Evolutionary conservation across 352 stramenopile genomes (phyloP).

Genomic region (Phytophthora agathidicida): DNA sequence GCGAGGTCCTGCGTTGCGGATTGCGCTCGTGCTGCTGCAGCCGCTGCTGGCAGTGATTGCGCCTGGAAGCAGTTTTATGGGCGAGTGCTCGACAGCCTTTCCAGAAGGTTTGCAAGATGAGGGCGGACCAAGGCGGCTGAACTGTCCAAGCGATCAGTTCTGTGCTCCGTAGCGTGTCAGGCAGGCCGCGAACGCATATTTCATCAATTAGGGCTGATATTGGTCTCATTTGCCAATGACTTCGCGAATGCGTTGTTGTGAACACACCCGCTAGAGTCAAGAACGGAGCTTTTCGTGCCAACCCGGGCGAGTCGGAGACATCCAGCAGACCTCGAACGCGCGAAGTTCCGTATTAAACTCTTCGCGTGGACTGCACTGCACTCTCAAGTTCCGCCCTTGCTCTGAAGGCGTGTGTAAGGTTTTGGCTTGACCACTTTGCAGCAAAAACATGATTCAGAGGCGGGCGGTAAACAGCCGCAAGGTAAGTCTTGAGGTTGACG

Average conservation of each 20-base stretch:
- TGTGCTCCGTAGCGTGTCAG: constrained; percentile 6
- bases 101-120: constrained; percentile 29
- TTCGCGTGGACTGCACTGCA: constrained; percentile 2
- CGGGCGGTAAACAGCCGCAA: constrained; percentile 14
- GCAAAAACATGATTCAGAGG: constrained; percentile 24
- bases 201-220: constrained; percentile 6
- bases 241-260: background rate
- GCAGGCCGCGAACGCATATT: background rate
- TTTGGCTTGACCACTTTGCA: constrained; percentile 19
- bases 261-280: constrained; percentile 18
- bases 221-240: background rate
- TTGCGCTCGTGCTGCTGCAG: too few species aligned
- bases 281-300: constrained; percentile 5
- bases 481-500: constrained; percentile 14
- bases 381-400: constrained; percentile 8
- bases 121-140: constrained; percentile 25
- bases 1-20: too few species aligned
- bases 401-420: constrained; percentile 29
- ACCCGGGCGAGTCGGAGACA: constrained; percentile 15
- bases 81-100: constrained; percentile 19
- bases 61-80: constrained; percentile 28
- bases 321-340: constrained; percentile 9
- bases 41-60: constrained; percentile 16
- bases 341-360: constrained; percentile 6
- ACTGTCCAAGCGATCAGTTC: constrained; percentile 19